A percentile compares a stretch with the other conserved stretches of the same genome.
These are phyloP conservation scores for Xylariaceae sp. DNA, from an alignment of 2,329 filamentous ascomycete species.

Conservation along the genomic window DNA sequence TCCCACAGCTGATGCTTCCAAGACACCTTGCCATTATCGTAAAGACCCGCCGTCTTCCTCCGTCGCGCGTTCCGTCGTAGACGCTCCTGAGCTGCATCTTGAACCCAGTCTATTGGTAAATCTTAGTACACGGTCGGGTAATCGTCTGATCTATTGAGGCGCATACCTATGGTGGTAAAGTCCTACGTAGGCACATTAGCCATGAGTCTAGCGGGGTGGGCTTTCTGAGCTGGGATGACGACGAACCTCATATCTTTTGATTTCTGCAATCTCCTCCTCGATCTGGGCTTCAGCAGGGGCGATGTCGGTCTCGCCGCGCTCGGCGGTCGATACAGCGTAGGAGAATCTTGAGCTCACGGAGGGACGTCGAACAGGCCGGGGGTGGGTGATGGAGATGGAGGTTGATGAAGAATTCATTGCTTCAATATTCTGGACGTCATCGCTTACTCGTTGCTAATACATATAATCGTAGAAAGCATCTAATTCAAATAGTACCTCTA, in stretches of 20 bases:
- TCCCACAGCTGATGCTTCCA: slow-evolving; percentile 85
- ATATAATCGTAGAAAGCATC: background rate
- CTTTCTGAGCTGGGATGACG: background rate
- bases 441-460: slow-evolving; percentile 1
- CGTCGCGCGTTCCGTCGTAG: slow-evolving; percentile 77
- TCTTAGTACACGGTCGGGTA: slow-evolving; percentile 41
- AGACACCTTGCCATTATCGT: slow-evolving; percentile 70
- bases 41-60: slow-evolving; percentile 73
- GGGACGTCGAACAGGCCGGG: slow-evolving; percentile 52
- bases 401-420: slow-evolving; percentile 57
- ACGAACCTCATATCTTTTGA: slow-evolving; percentile 88
- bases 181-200: slow-evolving; percentile 58
- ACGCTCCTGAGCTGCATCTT: slow-evolving; percentile 93
- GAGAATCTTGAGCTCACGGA: slow-evolving; percentile 70
- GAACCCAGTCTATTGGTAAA: slow-evolving; percentile 81
- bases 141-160: slow-evolving; percentile 28
- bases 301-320: slow-evolving; percentile 63
- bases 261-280: slow-evolving; percentile 94
- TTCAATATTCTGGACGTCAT: slow-evolving; percentile 48
- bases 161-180: slow-evolving; percentile 87
- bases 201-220: background rate
- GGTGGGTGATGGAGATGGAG: slow-evolving; percentile 57
- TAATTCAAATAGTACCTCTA: no score
- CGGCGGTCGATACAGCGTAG: slow-evolving; percentile 68
- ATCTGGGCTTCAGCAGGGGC: slow-evolving; percentile 71